Conservation (phyloP, 2,329 filamentous ascomycete genomes). For the Claviceps maximensis region DNA sequence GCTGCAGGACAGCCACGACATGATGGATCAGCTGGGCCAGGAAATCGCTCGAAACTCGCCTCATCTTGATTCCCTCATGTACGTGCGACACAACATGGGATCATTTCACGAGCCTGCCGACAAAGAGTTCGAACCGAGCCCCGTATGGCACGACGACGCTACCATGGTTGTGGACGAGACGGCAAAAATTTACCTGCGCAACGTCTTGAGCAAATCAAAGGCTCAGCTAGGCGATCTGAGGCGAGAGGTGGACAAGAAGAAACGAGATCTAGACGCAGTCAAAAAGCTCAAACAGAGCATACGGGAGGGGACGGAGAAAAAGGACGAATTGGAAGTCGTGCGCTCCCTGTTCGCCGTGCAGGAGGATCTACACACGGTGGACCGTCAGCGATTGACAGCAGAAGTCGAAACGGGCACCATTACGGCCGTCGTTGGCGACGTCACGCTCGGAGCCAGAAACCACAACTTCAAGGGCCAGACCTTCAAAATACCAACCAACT, state of each 20-base stretch:
- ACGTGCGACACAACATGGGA: conserved; percentile 78
- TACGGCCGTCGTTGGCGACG: conserved; percentile 78
- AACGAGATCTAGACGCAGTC: conserved; percentile 67
- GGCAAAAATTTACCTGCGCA: conserved; percentile 82
- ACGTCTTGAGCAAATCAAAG: conserved; percentile 85
- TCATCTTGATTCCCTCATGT: conserved; percentile 93
- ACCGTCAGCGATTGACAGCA: conserved; percentile 71
- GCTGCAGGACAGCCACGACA: conserved; percentile 57
- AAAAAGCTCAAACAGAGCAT: conserved; percentile 64
- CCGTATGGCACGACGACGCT: conserved; percentile 92
- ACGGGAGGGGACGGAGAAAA: conserved; percentile 71
- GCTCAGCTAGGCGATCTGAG: conserved; percentile 65
- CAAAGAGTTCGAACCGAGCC: conserved; percentile 82
- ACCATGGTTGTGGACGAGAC: conserved; percentile 74
- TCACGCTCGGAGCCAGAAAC: conserved; percentile 83
- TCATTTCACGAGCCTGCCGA: conserved; percentile 74
- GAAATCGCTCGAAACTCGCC: conserved; percentile 86
- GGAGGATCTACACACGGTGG: conserved; percentile 71
- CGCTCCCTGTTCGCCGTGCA: conserved; percentile 72
- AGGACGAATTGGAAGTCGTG: conserved; percentile 78
- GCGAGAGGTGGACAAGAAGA: conserved; percentile 73
- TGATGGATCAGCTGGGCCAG: conserved; percentile 57
- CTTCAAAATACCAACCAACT: conserved; percentile 98
- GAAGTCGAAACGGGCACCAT: conserved; percentile 92
- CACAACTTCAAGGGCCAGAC: conserved; percentile 99